These are phyloP conservation scores for Schoenoplectus triqueter DNA, from an alignment of 202 grass and related monocot genomes.

Conservation along the genomic window DNA sequence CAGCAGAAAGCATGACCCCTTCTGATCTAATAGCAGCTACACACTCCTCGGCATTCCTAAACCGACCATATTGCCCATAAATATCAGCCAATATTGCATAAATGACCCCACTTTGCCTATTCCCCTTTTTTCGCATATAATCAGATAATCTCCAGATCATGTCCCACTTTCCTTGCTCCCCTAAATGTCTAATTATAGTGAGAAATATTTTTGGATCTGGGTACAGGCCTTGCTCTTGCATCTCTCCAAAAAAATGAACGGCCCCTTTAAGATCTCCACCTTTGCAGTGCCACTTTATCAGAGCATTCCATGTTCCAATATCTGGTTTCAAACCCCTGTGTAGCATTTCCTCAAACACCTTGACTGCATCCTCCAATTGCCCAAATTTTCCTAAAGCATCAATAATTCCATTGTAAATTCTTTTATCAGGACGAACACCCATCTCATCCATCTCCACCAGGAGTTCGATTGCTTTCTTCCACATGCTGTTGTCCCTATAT, in stretches of 20 bases:
- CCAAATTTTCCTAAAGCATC: slow-evolving; percentile 74
- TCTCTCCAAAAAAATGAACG: slow-evolving; percentile 53
- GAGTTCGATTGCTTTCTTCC: slow-evolving; percentile 53
- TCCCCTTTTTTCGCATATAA: slow-evolving; percentile 59
- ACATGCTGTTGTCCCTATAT: too few species aligned
- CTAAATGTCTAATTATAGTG: slow-evolving; percentile 62
- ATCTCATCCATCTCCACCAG: slow-evolving; percentile 80
- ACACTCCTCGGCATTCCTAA: slow-evolving; percentile 60
- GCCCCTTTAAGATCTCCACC: slow-evolving; percentile 69
- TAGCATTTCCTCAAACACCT: slow-evolving; percentile 73
- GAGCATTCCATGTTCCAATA: slow-evolving; percentile 71
- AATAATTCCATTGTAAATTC: slow-evolving; percentile 71
- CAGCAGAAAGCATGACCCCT: slow-evolving; percentile 57
- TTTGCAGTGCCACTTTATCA: slow-evolving; percentile 79
- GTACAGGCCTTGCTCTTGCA: slow-evolving; percentile 81
- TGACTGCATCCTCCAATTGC: slow-evolving; percentile 61
- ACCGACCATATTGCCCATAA: slow-evolving; percentile 81
- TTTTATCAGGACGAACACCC: slow-evolving; percentile 54
- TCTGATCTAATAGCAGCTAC: slow-evolving; percentile 77
- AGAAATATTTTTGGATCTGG: slow-evolving; percentile 79
- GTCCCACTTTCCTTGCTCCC: slow-evolving; percentile 83
- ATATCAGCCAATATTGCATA: slow-evolving; percentile 89
- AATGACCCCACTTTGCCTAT: slow-evolving; percentile 66
- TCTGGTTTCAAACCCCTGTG: slow-evolving; percentile 62
- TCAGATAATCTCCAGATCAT: slow-evolving; percentile 72